Evolutionary conservation across 2,329 filamentous ascomycete species (phyloP).

Genomic region (Hypoxylon sp.): DNA sequence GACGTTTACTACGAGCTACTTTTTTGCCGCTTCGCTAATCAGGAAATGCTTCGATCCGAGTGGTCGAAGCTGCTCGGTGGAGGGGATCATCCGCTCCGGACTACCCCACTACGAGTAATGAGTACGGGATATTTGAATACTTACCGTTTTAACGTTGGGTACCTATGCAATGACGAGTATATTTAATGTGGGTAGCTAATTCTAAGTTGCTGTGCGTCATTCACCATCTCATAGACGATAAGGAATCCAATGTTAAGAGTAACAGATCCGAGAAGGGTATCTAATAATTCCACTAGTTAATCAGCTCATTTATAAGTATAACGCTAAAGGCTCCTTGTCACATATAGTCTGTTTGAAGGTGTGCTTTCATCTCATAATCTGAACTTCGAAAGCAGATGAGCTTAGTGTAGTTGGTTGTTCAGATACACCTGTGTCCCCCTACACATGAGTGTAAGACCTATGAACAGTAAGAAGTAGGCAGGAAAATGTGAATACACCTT

Average conservation of each 20-base stretch:
- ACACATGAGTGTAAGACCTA: background rate
- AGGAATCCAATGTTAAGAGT: background rate
- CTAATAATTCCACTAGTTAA: background rate
- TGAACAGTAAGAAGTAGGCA: background rate
- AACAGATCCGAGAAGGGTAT: conserved; percentile 1
- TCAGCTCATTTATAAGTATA: background rate
- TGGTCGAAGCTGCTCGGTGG: conserved; percentile 18
- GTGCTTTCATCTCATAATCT: background rate
- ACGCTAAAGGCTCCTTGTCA: background rate
- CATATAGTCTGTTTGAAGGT: background rate
- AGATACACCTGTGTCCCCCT: too few species aligned
- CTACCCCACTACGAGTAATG: conserved; percentile 18
- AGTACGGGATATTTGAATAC: background rate
- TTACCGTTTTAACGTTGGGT: background rate
- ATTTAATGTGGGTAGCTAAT: background rate
- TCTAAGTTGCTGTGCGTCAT: background rate
- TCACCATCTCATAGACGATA: background rate
- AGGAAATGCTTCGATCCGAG: conserved; percentile 40
- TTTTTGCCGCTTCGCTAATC: conserved; percentile 48
- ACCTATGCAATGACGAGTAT: background rate
- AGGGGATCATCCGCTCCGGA: conserved; percentile 25
- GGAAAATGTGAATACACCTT: background rate
- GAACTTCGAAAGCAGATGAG: background rate
- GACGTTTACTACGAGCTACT: conserved; percentile 38
- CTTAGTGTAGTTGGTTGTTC: background rate